These are phyloP conservation scores for Aphelidium insulamus DNA, from an alignment of 371 early-diverging fungal genomes.

Conservation along the genomic window DNA sequence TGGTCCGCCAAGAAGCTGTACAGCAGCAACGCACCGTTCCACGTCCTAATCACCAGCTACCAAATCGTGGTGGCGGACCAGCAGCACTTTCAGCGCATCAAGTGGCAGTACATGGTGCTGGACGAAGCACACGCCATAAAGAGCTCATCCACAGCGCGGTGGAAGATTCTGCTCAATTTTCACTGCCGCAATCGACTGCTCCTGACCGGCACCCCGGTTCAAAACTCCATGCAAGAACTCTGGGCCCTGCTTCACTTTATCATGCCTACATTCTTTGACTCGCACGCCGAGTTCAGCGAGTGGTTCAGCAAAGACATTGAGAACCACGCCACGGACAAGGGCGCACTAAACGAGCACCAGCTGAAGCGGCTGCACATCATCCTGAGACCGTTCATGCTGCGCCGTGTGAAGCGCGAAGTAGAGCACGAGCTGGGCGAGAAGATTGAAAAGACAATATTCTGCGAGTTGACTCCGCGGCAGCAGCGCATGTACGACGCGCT, in stretches of 20 bases:
- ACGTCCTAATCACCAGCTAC: constrained; percentile 86
- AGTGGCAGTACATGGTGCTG: constrained; percentile 96
- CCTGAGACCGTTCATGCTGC: constrained; percentile 95
- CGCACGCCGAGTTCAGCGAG: constrained; percentile 79
- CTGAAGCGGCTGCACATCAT: constrained; percentile 82
- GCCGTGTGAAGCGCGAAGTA: constrained; percentile 91
- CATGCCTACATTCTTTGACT: constrained; percentile 93
- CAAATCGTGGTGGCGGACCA: constrained; percentile 78
- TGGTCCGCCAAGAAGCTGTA: constrained; percentile 56
- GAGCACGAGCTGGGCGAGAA: constrained; percentile 86
- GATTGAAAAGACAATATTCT: constrained; percentile 65
- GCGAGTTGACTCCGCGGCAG: constrained; percentile 67
- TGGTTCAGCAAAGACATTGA: constrained; percentile 93
- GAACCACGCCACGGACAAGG: constrained; percentile 65
- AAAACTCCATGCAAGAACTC: constrained; percentile 89
- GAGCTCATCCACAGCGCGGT: constrained; percentile 62
- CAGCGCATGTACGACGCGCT: constrained; percentile 47
- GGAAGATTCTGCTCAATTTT: constrained; percentile 83
- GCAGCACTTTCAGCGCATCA: constrained; percentile 60
- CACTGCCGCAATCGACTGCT: constrained; percentile 79
- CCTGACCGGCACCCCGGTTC: constrained; percentile 92
- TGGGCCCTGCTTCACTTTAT: constrained; percentile 96
- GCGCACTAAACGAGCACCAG: constrained; percentile 68
- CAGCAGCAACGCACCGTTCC: constrained; percentile 62
- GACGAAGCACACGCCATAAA: constrained; percentile 98